A percentile compares a stretch with the other conserved stretches of the same genome.
Evolutionary conservation across 2,329 filamentous ascomycete species (phyloP).

Genomic region (Fusarium torulosum): DNA sequence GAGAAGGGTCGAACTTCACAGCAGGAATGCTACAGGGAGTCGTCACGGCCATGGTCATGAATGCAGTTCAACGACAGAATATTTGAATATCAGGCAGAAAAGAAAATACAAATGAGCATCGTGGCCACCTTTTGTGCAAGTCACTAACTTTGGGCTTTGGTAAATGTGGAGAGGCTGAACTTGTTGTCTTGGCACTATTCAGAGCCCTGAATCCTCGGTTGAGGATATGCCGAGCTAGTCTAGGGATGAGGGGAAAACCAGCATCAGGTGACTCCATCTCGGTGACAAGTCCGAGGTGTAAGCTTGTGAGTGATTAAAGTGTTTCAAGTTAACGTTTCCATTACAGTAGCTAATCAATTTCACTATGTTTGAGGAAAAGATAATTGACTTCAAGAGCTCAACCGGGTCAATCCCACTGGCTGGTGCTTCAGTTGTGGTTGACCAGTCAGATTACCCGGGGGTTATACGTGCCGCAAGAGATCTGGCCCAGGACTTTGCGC

Average conservation of each 20-base stretch:
- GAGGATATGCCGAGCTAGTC: slow-evolving; percentile 12
- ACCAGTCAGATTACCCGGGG: slow-evolving; percentile 22
- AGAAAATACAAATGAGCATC: too few species aligned
- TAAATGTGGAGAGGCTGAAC: neutral
- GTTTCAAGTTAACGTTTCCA: rapidly evolving
- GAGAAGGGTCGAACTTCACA: neutral
- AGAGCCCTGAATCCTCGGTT: neutral
- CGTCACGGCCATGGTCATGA: slow-evolving; percentile 15
- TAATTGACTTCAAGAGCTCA: slow-evolving; percentile 11
- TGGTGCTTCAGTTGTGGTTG: slow-evolving; percentile 25
- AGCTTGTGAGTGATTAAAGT: neutral
- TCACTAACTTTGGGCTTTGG: too few species aligned
- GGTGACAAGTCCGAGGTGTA: neutral
- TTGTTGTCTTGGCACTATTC: neutral
- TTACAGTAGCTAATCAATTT: rapidly evolving
- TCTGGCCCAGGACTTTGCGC: slow-evolving; percentile 26
- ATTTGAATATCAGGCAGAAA: too few species aligned
- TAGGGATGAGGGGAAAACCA: slow-evolving; percentile 3
- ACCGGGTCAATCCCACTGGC: slow-evolving; percentile 13
- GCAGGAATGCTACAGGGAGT: neutral
- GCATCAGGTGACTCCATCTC: slow-evolving; percentile 4
- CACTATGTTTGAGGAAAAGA: slow-evolving; percentile 29
- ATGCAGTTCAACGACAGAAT: neutral
- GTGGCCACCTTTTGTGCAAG: too few species aligned
- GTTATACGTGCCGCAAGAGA: slow-evolving; percentile 29